Conservation (phyloP, 1,284 basidiomycete species). For the Fomitopsis schrenkii region DNA sequence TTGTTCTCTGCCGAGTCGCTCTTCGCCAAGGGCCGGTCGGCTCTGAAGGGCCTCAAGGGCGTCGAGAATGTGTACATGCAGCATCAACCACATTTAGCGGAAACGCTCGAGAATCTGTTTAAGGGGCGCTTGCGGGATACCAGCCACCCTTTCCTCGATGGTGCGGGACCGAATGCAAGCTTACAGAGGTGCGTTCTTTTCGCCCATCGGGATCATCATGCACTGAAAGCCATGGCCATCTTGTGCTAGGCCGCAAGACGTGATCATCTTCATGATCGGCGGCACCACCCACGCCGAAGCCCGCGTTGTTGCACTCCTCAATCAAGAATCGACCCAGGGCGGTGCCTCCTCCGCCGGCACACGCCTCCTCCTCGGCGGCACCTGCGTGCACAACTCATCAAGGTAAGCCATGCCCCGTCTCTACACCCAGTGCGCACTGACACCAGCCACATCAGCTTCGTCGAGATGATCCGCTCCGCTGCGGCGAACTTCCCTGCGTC, state of each 20-base stretch:
- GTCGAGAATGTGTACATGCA: conserved; percentile 99
- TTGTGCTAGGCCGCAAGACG: conserved; percentile 77
- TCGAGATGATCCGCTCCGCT: conserved; percentile 70
- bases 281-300: conserved; percentile 95
- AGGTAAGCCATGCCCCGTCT: conserved; percentile 45
- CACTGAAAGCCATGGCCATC: not conserved
- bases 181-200: conserved; percentile 53
- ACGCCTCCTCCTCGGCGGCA: conserved; percentile 85
- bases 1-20: conserved; percentile 96
- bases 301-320: conserved; percentile 76
- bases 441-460: conserved; percentile 43
- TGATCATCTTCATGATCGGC: conserved; percentile 93
- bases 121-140: conserved; percentile 85
- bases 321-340: conserved; percentile 60
- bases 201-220: not conserved
- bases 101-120: conserved; percentile 89
- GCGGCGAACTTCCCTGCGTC: conserved; percentile 57
- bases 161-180: conserved; percentile 58
- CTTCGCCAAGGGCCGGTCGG: conserved; percentile 91
- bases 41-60: conserved; percentile 95
- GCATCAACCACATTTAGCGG: conserved; percentile 89
- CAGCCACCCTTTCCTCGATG: conserved; percentile 88
- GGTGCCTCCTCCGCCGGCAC: conserved; percentile 51
- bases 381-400: conserved; percentile 89
- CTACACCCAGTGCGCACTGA: not conserved